phyloP scores from a whole-genome alignment of 345 rosid genomes.

The Brassica juncea region DNA sequence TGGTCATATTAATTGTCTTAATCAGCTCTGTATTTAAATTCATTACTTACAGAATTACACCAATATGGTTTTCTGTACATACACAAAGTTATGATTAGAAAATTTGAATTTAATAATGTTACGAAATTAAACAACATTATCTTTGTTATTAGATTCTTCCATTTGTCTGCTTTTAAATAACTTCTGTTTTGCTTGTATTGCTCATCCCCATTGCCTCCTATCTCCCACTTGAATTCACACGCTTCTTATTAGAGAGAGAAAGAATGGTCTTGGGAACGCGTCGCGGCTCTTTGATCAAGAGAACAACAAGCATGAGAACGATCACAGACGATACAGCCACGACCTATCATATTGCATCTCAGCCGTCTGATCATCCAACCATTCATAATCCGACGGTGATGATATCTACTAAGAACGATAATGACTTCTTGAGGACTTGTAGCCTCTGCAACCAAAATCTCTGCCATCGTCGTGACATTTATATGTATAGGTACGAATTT shows the following conservation, averaged over 20 bases:
- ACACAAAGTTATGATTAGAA: neutral
- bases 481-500: slow-evolving; percentile 69
- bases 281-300: slow-evolving; percentile 56
- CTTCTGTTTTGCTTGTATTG: slow-evolving; percentile 20
- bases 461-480: slow-evolving; percentile 58
- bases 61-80: neutral
- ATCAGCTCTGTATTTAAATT: neutral
- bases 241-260: slow-evolving; percentile 4
- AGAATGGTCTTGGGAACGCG: slow-evolving; percentile 69
- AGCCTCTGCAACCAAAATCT: slow-evolving; percentile 31
- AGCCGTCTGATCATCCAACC: slow-evolving; percentile 39
- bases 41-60: slow-evolving; percentile 17
- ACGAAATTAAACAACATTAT: slow-evolving; percentile 19
- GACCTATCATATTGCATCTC: slow-evolving; percentile 26
- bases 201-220: neutral
- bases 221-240: slow-evolving; percentile 16
- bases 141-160: slow-evolving; percentile 22
- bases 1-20: neutral
- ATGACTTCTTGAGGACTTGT: slow-evolving; percentile 37
- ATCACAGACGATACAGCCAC: slow-evolving; percentile 46
- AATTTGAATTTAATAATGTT: slow-evolving; percentile 10
- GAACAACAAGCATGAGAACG: slow-evolving; percentile 73
- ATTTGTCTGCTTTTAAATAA: neutral
- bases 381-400: slow-evolving; percentile 13
- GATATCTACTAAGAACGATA: slow-evolving; percentile 2